phyloP scores from a whole-genome alignment of 768 basidiomycete genomes.

The Trametes gibbosa region DNA sequence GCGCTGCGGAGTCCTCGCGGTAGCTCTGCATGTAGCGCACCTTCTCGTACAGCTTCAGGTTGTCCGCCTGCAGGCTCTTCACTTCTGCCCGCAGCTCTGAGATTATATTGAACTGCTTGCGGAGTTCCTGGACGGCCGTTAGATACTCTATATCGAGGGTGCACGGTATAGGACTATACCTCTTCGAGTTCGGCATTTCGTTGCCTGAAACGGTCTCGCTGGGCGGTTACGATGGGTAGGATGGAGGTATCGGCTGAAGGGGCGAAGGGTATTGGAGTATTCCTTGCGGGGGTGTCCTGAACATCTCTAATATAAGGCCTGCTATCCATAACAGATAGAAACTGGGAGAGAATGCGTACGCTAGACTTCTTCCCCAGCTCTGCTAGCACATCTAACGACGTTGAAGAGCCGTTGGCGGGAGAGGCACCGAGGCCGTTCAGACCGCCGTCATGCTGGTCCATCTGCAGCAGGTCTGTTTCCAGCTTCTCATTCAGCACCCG shows the following conservation, averaged over 20 bases:
- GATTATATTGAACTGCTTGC: slow-evolving; percentile 92
- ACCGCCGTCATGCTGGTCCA: slow-evolving; percentile 59
- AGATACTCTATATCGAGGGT: too few species aligned
- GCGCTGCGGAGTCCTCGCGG: slow-evolving; percentile 60
- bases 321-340: not conserved
- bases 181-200: slow-evolving; percentile 97
- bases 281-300: slow-evolving; percentile 36
- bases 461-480: slow-evolving; percentile 83
- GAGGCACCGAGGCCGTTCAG: slow-evolving; percentile 21
- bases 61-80: slow-evolving; percentile 82
- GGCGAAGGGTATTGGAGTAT: slow-evolving; percentile 68
- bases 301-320: not conserved
- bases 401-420: slow-evolving; percentile 26
- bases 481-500: slow-evolving; percentile 82
- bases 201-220: slow-evolving; percentile 96
- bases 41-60: slow-evolving; percentile 97
- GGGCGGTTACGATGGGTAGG: slow-evolving; percentile 96
- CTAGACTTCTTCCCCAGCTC: slow-evolving; percentile 60
- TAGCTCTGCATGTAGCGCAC: slow-evolving; percentile 99
- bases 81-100: slow-evolving; percentile 87
- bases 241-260: slow-evolving; percentile 88
- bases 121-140: slow-evolving; percentile 63
- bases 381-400: slow-evolving; percentile 57
- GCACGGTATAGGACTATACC: slow-evolving; percentile 40
- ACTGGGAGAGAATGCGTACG: slow-evolving; percentile 31